Base-by-base conservation (phyloP, 805 yeast species). In the Maudiozyma barnettii region DNA sequence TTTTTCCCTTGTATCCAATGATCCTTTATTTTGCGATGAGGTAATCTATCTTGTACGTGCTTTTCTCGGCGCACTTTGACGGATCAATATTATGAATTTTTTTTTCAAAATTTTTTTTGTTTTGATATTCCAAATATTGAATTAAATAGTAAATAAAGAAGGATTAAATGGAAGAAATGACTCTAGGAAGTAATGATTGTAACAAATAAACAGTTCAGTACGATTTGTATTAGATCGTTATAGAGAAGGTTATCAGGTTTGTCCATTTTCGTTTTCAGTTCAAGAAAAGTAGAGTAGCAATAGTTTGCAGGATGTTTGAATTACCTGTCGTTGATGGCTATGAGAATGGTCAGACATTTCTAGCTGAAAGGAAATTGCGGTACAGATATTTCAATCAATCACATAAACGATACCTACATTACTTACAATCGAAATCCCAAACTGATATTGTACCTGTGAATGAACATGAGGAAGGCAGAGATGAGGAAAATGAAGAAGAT, bases 351-450 rank as follows among this genome's bases (percentile, higher is more conserved):
- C 54, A 50, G 42, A 48, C 50, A 41, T 44, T 49, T 41, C 44
- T 58, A 31, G 48, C 46, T 20, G 53, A 56, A 13, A 54, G 59
- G 29, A 61, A 62, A 47, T 51, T 62, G 19, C 53, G 62, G 42
- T 62, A 60, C 48, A 55, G 58, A 29, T 62, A 62, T 41, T 47
- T 55, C 21, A 59, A 62, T 37, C 51, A 55, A 18, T 43, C 54
- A 20, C 39, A 50, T 16, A 54, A 50, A 36, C 54, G 51, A 44
- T 56, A 50, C 46, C 52, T 52, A 14, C 44, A 45, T 38, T 39
- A 55, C 26, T 58, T 51, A 7, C 54, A 55, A 4, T 48, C 44
- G 29, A 41, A 41, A 12, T 45, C 40, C 5, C 44, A 45, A 1
- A 40, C 47, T 26, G 30, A 26, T 4, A 6, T 3, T 9, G 8